Percentiles rank a stretch among this genome's conserved stretches.
phyloP scores from a whole-genome alignment of 2,329 filamentous ascomycete genomes.

The Peltaster fructicola region DNA sequence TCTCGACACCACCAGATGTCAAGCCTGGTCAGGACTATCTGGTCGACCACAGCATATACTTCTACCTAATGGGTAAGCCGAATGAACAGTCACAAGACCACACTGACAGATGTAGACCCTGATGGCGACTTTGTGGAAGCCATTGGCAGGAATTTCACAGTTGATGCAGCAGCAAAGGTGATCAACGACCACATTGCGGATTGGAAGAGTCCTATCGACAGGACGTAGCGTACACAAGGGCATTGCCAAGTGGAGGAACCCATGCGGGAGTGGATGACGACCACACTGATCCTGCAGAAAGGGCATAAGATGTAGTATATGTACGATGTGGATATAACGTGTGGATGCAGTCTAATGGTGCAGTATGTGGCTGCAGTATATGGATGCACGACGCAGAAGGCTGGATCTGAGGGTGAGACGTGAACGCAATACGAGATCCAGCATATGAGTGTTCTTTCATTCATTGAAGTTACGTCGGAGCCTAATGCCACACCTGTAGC shows the following conservation, averaged over 20 bases:
- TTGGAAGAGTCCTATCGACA: conserved; percentile 45
- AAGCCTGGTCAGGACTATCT: conserved; percentile 91
- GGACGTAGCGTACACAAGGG: conserved; percentile 6
- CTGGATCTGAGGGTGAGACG: no score
- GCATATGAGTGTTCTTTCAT: no score
- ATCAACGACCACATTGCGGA: conserved; percentile 76
- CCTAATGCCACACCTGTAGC: no score
- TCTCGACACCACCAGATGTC: conserved; percentile 76
- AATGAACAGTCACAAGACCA: background rate
- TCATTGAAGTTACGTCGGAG: no score
- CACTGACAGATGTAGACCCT: conserved; percentile 41
- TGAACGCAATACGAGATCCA: no score
- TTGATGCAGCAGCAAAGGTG: conserved; percentile 64
- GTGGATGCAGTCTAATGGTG: no score
- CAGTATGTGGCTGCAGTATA: no score
- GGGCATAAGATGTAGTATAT: no score
- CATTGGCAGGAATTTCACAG: conserved; percentile 83
- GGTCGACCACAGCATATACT: conserved; percentile 98
- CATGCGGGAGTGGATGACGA: no score
- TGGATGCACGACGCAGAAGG: no score
- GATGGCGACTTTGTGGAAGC: conserved; percentile 97
- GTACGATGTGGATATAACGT: no score
- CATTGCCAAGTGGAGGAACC: conserved; percentile 5
- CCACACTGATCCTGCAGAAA: no score
- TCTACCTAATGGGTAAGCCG: conserved; percentile 74